phyloP scores from a whole-genome alignment of 345 rosid genomes.

The Citrus trifoliata region DNA sequence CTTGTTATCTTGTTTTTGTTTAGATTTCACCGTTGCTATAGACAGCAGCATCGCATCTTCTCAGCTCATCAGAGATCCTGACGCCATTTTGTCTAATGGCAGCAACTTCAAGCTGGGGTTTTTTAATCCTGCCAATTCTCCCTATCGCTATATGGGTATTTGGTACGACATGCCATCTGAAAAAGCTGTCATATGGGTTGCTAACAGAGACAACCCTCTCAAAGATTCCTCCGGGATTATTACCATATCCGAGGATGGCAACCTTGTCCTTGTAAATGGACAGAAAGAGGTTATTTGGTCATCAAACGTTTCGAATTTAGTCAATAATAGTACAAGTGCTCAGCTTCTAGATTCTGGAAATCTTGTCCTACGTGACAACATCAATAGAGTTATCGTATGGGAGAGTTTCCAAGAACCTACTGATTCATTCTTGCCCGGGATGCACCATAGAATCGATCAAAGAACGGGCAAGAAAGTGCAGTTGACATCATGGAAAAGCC shows the following conservation, averaged over 20 bases:
- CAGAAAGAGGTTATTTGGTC: constrained; percentile 36
- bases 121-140: constrained; percentile 26
- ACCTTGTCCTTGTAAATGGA: constrained; percentile 33
- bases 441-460: constrained; percentile 30
- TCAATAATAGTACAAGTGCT: constrained; percentile 18
- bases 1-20: neutral
- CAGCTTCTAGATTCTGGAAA: constrained; percentile 42
- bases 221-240: constrained; percentile 30
- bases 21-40: constrained; percentile 1
- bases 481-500: constrained; percentile 49
- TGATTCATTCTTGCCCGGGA: constrained; percentile 25
- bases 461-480: constrained; percentile 25
- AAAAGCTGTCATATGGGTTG: constrained; percentile 29
- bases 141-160: constrained; percentile 29
- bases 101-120: constrained; percentile 30
- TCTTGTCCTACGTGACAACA: constrained; percentile 20
- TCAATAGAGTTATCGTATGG: constrained; percentile 34
- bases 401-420: constrained; percentile 54
- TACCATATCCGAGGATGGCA: constrained; percentile 28
- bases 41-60: constrained; percentile 8
- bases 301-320: constrained; percentile 24
- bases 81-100: constrained; percentile 4
- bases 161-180: constrained; percentile 21
- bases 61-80: constrained; percentile 15
- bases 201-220: constrained; percentile 29